Evolutionary conservation across 2,329 filamentous ascomycete species (phyloP), one percentile per base, ranked within the genome.

Genomic region (Westerdykella sp.): DNA sequence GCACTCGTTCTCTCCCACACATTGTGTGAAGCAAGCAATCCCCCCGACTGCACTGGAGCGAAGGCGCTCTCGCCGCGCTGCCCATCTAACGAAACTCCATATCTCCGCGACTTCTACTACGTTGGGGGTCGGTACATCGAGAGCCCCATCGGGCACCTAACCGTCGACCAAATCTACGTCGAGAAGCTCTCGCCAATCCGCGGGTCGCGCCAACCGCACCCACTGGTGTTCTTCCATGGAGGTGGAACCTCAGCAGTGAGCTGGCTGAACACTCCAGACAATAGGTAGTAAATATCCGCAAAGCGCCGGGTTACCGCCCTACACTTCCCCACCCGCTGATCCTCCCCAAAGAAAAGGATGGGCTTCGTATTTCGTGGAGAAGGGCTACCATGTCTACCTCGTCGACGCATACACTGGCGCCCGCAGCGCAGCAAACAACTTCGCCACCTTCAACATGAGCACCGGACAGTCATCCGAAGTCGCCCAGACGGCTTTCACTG

Each of bases 121-220:
- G 44, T 59, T n/a, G 55, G 56, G 13, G 54, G 55, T 39, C 38
- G 49, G 35, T 59, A 58, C 39, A 46, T 55, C 35, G 45, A 57
- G 16, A 56, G 44, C n/a, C 45, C 49, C 11, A 48, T 51, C 18
- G 48, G 49, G 7, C 49, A 54, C 32, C 44, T 54, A 25, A 51
- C 49, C 22, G 44, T 52, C 12, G 50, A 56, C 30, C 49, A 51
- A 42, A 47, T 56, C 18, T 57, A 57, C 22, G 51, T 57, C 22
- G 53, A 57, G 34, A 57, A 57, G 37, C 37, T 57, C 11, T 47
- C 54, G 13, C 54, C 54, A 6, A 34, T 40, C 11, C 28, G 21
- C 13, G 43, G 47, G 14, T 30, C 31, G 38, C 48, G 39, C 25
- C 45, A 54, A 35, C 44, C 48, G 31, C 49, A 53, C 37, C 56